Base-by-base conservation (phyloP, 306 rosid species). In the Castanopsis chinensis region DNA sequence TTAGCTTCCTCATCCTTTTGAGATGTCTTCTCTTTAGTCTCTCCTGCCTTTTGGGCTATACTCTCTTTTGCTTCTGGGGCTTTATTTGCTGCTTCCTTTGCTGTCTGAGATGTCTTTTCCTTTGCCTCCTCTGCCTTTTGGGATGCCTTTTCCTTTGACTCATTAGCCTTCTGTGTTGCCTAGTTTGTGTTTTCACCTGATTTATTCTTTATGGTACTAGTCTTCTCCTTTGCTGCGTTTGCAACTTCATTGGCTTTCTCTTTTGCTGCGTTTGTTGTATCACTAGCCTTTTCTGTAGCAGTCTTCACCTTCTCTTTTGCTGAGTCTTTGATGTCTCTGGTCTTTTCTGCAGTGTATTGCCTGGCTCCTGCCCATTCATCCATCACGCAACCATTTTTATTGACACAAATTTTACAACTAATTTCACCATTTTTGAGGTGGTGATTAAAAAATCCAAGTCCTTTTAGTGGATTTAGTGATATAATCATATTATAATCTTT, bases 261-360 rank as follows among this genome's bases (percentile, higher is more conserved):
- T 33, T 73, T 76, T 5, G 93, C 86, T 1, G 80, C 73, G 1
- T 82, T 81, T 37, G 51, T 57, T 13, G 5, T 49, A 1, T 71
- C 35, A 2, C 59, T 1, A 1, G 75, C 60, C 33, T 51, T 72
- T 41, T 53, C 63, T 25, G 76, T 54, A n/a, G 76, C 76, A 51
- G 41, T 8, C 7, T 52, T 19, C 33, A 33, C 58, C 33, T 20
- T 78, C 76, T 78, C 86, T 1, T 53, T 28, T 13, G 74, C 49
- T 2, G 76, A 52, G 17, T 77, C 78, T 77, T 80, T 85, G 70
- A 78, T 65, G 3, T 86, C 77, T 71, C 80, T 85, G 0, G 83
- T 89, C 81, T 88, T 87, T 6, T 87, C 91, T 14, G 87, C 81
- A 20, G 77, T 63, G 75, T 82, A 87, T 23, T 89, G 68, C 1